Base-by-base conservation (phyloP, 768 basidiomycete species). In the Serpula lacrymans region DNA sequence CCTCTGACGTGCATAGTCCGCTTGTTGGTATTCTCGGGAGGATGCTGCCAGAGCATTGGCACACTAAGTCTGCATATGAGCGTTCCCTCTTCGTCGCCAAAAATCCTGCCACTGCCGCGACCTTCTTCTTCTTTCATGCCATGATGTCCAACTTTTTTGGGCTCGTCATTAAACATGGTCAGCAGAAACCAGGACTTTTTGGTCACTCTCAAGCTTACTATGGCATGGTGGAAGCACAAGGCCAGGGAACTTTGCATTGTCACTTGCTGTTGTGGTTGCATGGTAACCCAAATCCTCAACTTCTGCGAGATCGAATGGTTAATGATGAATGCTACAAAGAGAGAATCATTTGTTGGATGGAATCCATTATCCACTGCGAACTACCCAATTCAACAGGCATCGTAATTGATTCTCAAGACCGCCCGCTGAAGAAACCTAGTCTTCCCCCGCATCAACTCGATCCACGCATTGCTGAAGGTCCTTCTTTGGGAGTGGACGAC, bases 191-290 rank as follows among this genome's bases (percentile, higher is more conserved):
- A n/a, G 63, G 58, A 0, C 18, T 64, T 11, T 68, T 51, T 53
- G 63, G 67, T 7, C 34, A 55, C 0, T 58, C 60, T 2, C 26
- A 34, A 12, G 60, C 52, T 0, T 67, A 68, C 34, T 69, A 67
- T 48, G 67, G 69, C 3, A 68, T 64, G 2, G 65, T 69, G 0
- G 68, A 71, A 38, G 58, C 63, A 22, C 69, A 71, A 45, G 68
- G 68, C 1, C 36, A 60, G 9, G 39, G 66, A 0, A 65, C 67
- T 0, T 37, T 72, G 2, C 70, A 72, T 50, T 29, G 68, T 2
- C 68, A 71, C 45, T 17, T 64, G 24, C 25, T 70, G 1, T 14
- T 70, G 1, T 72, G 67, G 67, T 52, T 70, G 2, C 4, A 20
- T 16, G 21, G 25, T 33, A n/a, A 33, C 20, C 31, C 31, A 14